Conservation (phyloP, 148 eudicot genomes). For the Heliamphora exappendiculata region DNA sequence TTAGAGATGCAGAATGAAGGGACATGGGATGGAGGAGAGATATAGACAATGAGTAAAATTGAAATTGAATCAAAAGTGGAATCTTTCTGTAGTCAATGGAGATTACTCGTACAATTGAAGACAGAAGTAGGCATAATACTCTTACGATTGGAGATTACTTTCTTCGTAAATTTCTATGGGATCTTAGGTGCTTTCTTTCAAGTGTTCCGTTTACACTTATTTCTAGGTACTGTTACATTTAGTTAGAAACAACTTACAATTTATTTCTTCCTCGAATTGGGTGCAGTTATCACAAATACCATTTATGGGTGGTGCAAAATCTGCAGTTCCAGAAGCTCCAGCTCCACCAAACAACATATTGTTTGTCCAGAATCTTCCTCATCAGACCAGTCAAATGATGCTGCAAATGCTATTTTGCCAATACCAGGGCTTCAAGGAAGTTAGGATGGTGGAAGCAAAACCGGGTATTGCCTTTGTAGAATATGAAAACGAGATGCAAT, state of each 20-base stretch:
- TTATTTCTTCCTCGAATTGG: conserved; percentile 10
- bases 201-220: neutral
- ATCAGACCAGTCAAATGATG: conserved; percentile 70
- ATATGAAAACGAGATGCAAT: conserved; percentile 78
- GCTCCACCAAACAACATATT: conserved; percentile 86
- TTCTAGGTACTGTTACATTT: neutral
- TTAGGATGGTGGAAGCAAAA: conserved; percentile 89
- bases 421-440: conserved; percentile 88
- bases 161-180: neutral
- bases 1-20: too few relatives aligned
- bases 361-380: conserved; percentile 84
- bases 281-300: conserved; percentile 83
- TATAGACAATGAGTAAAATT: neutral
- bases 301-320: conserved; percentile 55
- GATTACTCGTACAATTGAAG: neutral
- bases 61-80: too few relatives aligned
- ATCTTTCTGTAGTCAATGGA: neutral
- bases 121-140: neutral
- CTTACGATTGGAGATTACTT: too few relatives aligned
- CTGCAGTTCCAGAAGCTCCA: conserved; percentile 67
- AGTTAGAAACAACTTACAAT: neutral
- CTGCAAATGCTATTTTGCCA: conserved; percentile 82
- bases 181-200: neutral
- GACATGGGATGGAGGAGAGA: too few relatives aligned
- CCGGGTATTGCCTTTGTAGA: conserved; percentile 95